Base-by-base conservation (phyloP, 495 filamentous ascomycete genomes). In the Penicillium dipodomyicola region DNA sequence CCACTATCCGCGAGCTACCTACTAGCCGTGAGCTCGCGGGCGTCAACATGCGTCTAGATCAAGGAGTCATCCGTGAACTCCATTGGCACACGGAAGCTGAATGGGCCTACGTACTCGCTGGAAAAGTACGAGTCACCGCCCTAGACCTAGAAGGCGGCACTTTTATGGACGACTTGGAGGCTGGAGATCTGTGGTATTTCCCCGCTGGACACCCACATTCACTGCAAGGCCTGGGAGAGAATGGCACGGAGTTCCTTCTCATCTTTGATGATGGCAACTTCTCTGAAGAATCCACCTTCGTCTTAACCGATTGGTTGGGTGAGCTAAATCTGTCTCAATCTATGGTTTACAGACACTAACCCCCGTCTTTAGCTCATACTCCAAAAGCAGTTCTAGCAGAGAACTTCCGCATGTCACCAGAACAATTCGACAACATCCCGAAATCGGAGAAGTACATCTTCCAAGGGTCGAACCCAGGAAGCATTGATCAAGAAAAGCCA, bases 71-170 rank as follows among this genome's bases (percentile, higher is more conserved):
- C 61, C 84, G 86, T 8, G 86, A 89, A 62, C 69, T 89, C 15
- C 86, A 89, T 62, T 89, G 86, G 86, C 86, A 89, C 70, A 85
- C 82, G 43, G 82, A 87, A 62, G 85, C 84, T 30, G 86, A 89
- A 59, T 88, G 84, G 85, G 85, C 81, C 4, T 87, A 83, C 53
- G 81, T 88, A 1, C 78, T 87, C 3, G 77, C 82, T 44, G 84
- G 61, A 15, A 49, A 54, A 2, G 57, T 64, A 14, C 57, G 57
- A 47, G 77, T 87, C 23, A 87, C 84, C 4, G 87, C 82, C 5
- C 72, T 90, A 8, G 86, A 90, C 70, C 77, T 82, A 48, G 83
- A 88, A 51, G 86, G 86, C 8, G 85, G 80, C 23, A 84, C 78
- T 61, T 88, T 87, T 63, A 81, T 87, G 52, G 86, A 88, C 56